Evolutionary conservation across 2,329 filamentous ascomycete species (phyloP).

Genomic region (Cordyceps farinosa): DNA sequence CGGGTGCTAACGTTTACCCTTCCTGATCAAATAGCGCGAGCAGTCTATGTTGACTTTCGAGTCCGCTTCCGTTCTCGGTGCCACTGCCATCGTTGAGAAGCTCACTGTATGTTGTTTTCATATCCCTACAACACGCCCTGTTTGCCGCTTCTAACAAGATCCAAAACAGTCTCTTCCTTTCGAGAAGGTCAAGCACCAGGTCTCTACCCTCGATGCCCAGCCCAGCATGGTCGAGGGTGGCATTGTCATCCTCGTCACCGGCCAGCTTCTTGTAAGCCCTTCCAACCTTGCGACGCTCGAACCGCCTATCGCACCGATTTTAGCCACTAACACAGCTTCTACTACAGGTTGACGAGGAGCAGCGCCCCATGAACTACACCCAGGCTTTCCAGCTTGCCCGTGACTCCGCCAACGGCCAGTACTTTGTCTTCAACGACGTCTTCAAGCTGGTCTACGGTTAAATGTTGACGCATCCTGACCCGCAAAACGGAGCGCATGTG

Average conservation of each 20-base stretch:
- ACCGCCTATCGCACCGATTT: neutral
- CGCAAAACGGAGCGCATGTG: neutral
- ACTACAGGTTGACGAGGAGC: constrained; percentile 74
- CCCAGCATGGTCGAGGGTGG: constrained; percentile 61
- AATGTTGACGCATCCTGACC: constrained; percentile 4
- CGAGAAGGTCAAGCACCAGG: constrained; percentile 73
- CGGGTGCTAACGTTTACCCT: constrained; percentile 2
- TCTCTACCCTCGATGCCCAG: constrained; percentile 78
- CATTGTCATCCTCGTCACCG: constrained; percentile 85
- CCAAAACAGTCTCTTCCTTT: constrained; percentile 67
- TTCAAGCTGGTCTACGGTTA: constrained; percentile 82
- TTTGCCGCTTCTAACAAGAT: neutral
- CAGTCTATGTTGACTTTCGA: constrained; percentile 95
- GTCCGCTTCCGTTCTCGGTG: constrained; percentile 62
- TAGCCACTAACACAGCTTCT: neutral
- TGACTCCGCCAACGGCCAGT: constrained; percentile 59
- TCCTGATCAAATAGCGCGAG: constrained; percentile 54
- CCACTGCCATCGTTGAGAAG: constrained; percentile 70
- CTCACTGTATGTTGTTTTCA: constrained; percentile 58
- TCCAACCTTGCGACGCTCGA: constrained; percentile 3
- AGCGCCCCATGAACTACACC: constrained; percentile 84
- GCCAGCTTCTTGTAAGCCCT: constrained; percentile 69
- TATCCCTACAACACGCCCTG: neutral
- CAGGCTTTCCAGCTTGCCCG: constrained; percentile 83
- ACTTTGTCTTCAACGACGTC: constrained; percentile 90